Evolutionary conservation across 2,329 filamentous ascomycete genomes (phyloP).

Genomic region (Fusarium neocosmosporiellum): DNA sequence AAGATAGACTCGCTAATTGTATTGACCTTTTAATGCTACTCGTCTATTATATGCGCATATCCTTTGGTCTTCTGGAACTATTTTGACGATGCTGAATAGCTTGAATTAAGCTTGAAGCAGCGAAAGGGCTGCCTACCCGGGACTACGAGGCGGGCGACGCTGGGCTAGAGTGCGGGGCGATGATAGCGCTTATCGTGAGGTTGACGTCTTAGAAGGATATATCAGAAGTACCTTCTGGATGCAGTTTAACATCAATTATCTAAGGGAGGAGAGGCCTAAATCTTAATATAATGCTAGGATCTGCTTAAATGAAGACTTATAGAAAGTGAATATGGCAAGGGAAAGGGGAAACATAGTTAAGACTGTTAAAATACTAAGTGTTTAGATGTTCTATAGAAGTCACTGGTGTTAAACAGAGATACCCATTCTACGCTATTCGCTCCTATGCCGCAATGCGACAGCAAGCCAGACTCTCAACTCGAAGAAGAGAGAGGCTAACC

Average conservation of each 20-base stretch:
- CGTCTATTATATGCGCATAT: not conserved
- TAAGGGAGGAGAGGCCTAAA: accelerated
- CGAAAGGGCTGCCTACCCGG: not conserved
- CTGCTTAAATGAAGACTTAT: no score
- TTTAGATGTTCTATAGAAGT: not conserved
- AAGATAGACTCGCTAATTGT: not conserved
- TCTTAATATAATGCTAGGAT: no score
- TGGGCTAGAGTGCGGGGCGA: not conserved
- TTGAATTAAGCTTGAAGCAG: not conserved
- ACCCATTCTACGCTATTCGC: not conserved
- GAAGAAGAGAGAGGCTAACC: not conserved
- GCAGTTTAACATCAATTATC: not conserved
- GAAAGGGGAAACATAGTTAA: not conserved
- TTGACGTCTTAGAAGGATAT: not conserved
- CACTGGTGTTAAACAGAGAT: not conserved
- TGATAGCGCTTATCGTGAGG: not conserved
- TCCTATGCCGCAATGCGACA: not conserved
- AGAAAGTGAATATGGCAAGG: not conserved
- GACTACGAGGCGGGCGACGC: accelerated
- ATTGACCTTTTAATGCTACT: not conserved
- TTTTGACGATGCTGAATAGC: not conserved
- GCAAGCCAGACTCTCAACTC: not conserved
- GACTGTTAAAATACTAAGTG: not conserved
- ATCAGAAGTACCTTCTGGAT: not conserved
- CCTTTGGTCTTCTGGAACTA: not conserved